Base-by-base conservation (phyloP, 441 rosid genomes). In the Pelargonium fulgidum region DNA sequence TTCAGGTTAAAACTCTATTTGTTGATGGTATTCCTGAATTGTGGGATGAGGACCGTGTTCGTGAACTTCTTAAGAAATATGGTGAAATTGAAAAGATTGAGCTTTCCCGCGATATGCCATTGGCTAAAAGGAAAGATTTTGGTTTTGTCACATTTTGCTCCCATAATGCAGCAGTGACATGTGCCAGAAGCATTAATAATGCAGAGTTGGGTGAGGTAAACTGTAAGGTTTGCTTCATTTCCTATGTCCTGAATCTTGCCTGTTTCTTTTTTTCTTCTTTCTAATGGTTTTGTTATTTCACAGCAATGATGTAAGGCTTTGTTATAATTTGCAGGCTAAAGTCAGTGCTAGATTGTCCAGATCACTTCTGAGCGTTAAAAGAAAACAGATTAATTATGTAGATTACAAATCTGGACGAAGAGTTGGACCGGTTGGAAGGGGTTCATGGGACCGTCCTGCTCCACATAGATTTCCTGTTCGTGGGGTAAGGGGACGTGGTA, bases 101-200 rank as follows among this genome's bases (percentile, higher is more conserved):
- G 81, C 97, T 93, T 87, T 96, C 99, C 1, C 85, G 97, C 68
- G 91, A 89, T 68, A 91, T 93, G 99, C 97, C 97, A 73, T 88
- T 93, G 74, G 99, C 97, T 24, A 88, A 85, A 84, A 87, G 99
- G 79, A 92, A 86, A 82, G 97, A 93, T 83, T 93, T 88, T 73
- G 99, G 97, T 71, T 94, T 94, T 84, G 96, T 94, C 69, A 89
- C 97, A 52, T 94, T 94, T 66, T 96, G 89, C 75, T 80, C 86
- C 73, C 97, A 91, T 69, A 97, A 88, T 66, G 88, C 97, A 76
- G 97, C 99, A 10, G 91, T 94, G 72, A 77, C 70, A 11, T 91
- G 97, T 83, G 92, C 96, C 42, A 94, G 91, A 84, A 75, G 90
- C 76, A 89, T 94, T 78, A 94, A 90, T 81, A 94, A 94, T 78